These are phyloP conservation scores for Colletotrichum sp. DNA, from an alignment of 2,329 filamentous ascomycete species.

Conservation along the genomic window DNA sequence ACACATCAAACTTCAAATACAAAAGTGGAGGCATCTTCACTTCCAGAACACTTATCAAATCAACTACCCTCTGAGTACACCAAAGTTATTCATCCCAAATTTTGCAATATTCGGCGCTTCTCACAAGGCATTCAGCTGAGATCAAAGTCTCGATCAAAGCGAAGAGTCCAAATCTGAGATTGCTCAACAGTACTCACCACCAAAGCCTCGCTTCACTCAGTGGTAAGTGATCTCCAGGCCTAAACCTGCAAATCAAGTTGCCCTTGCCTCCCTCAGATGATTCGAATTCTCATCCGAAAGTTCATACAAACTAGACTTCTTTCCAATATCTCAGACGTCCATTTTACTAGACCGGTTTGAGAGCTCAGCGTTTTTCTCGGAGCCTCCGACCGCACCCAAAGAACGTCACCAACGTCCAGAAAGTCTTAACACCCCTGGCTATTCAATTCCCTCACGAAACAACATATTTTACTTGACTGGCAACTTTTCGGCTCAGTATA, in stretches of 20 bases:
- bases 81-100: too few relatives aligned
- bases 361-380: neutral
- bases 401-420: neutral
- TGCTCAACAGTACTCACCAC: neutral
- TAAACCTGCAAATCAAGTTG: neutral
- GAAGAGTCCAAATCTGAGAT: neutral
- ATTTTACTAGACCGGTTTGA: neutral
- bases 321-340: neutral
- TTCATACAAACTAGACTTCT: accelerated
- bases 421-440: neutral
- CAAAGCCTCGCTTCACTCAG: neutral
- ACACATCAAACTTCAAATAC: neutral
- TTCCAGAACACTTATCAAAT: neutral
- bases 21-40: neutral
- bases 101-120: too few relatives aligned
- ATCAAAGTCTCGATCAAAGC: neutral
- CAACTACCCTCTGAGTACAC: too few relatives aligned
- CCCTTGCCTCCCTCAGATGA: neutral
- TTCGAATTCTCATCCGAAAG: neutral
- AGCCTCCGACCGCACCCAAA: neutral
- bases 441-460: neutral
- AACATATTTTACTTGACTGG: neutral
- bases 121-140: too few relatives aligned
- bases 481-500: neutral
- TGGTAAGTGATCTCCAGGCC: neutral